A percentile compares a stretch with the other conserved stretches of the same genome.
These are phyloP conservation scores for Solanum commersonii DNA, from an alignment of 257 asterid species.

Conservation along the genomic window DNA sequence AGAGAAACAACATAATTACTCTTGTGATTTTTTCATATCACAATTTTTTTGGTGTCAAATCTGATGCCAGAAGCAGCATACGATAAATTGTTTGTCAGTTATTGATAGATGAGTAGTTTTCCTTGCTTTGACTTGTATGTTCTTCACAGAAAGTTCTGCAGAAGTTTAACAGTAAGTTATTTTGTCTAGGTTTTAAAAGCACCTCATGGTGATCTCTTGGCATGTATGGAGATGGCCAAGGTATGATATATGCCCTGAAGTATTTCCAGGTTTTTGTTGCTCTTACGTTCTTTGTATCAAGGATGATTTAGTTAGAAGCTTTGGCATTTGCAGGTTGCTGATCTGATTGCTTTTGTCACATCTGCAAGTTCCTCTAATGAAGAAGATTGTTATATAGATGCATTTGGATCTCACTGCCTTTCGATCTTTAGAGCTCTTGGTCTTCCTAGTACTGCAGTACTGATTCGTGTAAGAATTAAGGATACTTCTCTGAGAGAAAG, in stretches of 20 bases:
- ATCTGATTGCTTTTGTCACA: constrained; percentile 93
- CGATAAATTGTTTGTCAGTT: not conserved
- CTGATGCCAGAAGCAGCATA: not conserved
- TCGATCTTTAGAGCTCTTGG: constrained; percentile 86
- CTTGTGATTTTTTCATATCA: not conserved
- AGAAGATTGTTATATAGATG: constrained; percentile 56
- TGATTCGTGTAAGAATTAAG: constrained; percentile 61
- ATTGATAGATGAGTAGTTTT: not conserved
- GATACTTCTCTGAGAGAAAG: not conserved
- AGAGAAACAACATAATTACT: not conserved
- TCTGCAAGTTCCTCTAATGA: constrained; percentile 49
- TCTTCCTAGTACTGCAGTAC: constrained; percentile 84
- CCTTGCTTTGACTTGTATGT: not conserved
- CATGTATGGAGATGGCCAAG: constrained; percentile 99
- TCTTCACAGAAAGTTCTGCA: not conserved
- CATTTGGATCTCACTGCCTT: constrained; percentile 87
- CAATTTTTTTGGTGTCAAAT: not conserved
- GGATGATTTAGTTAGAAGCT: not conserved
- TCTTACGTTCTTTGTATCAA: not conserved
- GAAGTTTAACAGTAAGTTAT: constrained; percentile 5
- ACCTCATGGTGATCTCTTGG: constrained; percentile 71
- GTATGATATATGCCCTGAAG: constrained; percentile 22
- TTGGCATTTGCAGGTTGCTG: constrained; percentile 60
- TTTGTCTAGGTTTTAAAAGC: constrained; percentile 72
- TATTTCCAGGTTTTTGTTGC: not conserved